Conservation (phyloP, 805 yeast genomes). For the Candida ovalis region DNA sequence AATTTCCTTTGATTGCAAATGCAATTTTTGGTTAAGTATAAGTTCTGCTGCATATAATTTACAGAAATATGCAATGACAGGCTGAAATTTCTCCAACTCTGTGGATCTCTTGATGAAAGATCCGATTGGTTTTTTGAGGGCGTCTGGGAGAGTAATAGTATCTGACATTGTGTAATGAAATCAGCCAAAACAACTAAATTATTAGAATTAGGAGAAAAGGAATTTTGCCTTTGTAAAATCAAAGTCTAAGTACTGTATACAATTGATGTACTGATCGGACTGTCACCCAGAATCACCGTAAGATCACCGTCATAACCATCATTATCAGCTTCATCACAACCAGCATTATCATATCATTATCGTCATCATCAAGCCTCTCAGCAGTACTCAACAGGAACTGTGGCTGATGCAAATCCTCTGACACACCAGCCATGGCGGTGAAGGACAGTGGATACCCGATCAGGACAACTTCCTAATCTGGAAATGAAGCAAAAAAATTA, state of each 20-base stretch:
- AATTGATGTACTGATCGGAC: no score
- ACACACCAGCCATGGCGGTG: neutral
- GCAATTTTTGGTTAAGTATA: constrained; percentile 58
- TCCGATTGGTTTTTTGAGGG: constrained; percentile 34
- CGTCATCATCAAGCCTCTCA: no score
- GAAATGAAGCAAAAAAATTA: neutral
- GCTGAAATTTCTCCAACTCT: constrained; percentile 57
- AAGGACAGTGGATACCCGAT: neutral
- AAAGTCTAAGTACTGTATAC: no score
- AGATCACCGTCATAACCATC: no score
- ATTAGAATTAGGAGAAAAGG: no score
- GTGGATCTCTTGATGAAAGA: constrained; percentile 51
- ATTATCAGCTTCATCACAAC: no score
- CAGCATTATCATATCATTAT: no score
- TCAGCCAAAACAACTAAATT: neutral
- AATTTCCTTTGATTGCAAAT: constrained; percentile 49
- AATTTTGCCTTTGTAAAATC: no score
- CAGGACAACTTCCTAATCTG: neutral
- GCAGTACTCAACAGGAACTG: neutral
- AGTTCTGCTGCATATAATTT: constrained; percentile 69
- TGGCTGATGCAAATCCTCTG: neutral
- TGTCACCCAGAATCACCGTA: no score
- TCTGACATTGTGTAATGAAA: neutral
- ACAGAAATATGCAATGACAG: constrained; percentile 71
- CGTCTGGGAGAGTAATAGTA: constrained; percentile 23